Percentiles rank a stretch among this genome's conserved stretches.
These are phyloP conservation scores for Pichia sp. DNA, from an alignment of 1,139 yeast species.

Conservation along the genomic window DNA sequence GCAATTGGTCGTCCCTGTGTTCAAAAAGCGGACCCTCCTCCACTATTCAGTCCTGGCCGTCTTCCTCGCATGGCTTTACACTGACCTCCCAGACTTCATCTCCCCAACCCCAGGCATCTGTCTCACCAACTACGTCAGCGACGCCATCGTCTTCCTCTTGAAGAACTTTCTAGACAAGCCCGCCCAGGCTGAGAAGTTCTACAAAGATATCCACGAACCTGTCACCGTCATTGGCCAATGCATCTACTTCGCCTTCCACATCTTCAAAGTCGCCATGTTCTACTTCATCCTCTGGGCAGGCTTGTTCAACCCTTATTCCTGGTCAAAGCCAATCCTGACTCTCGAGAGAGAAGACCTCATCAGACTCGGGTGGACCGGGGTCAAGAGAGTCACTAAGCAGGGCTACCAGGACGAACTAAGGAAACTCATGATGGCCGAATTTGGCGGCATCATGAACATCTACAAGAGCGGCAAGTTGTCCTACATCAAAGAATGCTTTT, in stretches of 20 bases:
- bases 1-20: conserved; percentile 77
- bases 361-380: conserved; percentile 87
- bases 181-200: conserved; percentile 41
- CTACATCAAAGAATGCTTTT: conserved; percentile 51
- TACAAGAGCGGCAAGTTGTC: conserved; percentile 68
- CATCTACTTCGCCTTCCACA: conserved; percentile 67
- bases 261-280: conserved; percentile 54
- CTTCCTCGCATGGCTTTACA: conserved; percentile 73
- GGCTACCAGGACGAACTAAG: conserved; percentile 73
- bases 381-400: conserved; percentile 64
- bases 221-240: conserved; percentile 51
- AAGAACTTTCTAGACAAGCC: conserved; percentile 33
- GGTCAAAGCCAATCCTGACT: conserved; percentile 30
- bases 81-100: conserved; percentile 84
- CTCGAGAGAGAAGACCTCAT: conserved; percentile 51
- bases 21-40: conserved; percentile 56
- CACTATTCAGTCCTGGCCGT: conserved; percentile 42
- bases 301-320: conserved; percentile 65
- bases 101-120: conserved; percentile 92
- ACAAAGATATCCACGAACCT: conserved; percentile 39
- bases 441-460: conserved; percentile 78
- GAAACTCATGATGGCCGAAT: conserved; percentile 55
- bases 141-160: conserved; percentile 36
- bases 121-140: conserved; percentile 60
- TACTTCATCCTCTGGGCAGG: conserved; percentile 63